phyloP scores from a whole-genome alignment of 2,329 filamentous ascomycete species.

The Akanthomyces dipterigenus region DNA sequence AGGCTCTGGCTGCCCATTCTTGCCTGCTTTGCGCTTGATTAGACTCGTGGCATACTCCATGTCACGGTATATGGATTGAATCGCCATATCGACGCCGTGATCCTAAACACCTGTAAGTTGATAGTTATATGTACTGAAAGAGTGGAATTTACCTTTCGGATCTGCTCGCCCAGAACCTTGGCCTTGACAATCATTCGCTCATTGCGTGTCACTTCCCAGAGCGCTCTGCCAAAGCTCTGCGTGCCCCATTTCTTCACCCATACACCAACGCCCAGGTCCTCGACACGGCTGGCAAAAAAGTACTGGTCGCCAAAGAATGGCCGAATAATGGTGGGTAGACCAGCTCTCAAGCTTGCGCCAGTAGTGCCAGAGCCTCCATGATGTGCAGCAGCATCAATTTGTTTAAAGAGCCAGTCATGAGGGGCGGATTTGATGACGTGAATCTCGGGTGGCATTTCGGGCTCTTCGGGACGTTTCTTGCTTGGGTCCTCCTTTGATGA shows the following conservation, averaged over 20 bases:
- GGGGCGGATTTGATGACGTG: conserved; percentile 84
- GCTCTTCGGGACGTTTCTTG: conserved; percentile 50
- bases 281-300: conserved; percentile 86
- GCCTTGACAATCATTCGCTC: conserved; percentile 90
- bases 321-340: conserved; percentile 87
- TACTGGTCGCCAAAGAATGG: conserved; percentile 98
- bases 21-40: conserved; percentile 58
- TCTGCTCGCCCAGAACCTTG: conserved; percentile 72
- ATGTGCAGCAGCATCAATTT: conserved; percentile 90
- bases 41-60: conserved; percentile 85
- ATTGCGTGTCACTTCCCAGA: conserved; percentile 88
- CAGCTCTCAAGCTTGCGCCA: conserved; percentile 82
- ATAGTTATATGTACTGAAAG: neutral
- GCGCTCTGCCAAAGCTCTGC: conserved; percentile 73
- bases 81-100: conserved; percentile 80
- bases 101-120: conserved; percentile 52
- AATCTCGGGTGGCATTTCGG: conserved; percentile 71
- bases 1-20: conserved; percentile 35
- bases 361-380: conserved; percentile 95
- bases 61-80: conserved; percentile 90
- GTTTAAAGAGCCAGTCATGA: conserved; percentile 92
- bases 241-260: conserved; percentile 84
- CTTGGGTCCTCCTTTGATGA: conserved; percentile 39
- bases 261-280: conserved; percentile 88
- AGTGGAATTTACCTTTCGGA: conserved; percentile 61